A percentile compares a stretch with the other conserved stretches of the same genome.
phyloP scores from a whole-genome alignment of 768 basidiomycete species.

The Pleurotus citrinopileatus region DNA sequence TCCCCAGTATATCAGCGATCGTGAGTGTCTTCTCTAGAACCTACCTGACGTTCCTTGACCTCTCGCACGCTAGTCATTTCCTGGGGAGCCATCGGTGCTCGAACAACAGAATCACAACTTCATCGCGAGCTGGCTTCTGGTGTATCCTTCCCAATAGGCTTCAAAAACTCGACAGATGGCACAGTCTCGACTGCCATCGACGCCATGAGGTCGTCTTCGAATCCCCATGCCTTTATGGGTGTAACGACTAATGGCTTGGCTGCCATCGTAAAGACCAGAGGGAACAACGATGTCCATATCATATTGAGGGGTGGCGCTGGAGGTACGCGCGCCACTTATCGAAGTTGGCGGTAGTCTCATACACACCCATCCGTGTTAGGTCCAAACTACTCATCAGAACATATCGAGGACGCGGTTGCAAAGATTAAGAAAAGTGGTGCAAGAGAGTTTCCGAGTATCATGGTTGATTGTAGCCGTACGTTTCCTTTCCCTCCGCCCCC shows the following conservation, averaged over 20 bases:
- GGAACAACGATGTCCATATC: slow-evolving; percentile 89
- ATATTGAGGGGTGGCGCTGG: slow-evolving; percentile 89
- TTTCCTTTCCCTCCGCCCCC: neutral
- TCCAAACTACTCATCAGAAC: slow-evolving; percentile 33
- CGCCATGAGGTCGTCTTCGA: slow-evolving; percentile 63
- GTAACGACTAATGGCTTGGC: neutral
- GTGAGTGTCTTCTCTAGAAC: slow-evolving; percentile 55
- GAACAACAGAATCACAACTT: slow-evolving; percentile 91
- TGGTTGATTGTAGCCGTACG: slow-evolving; percentile 84
- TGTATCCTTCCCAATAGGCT: slow-evolving; percentile 94
- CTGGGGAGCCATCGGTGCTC: slow-evolving; percentile 96
- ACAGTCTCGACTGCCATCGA: slow-evolving; percentile 94
- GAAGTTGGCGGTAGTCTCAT: too few species aligned
- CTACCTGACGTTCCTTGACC: too few species aligned
- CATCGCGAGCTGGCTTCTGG: slow-evolving; percentile 87
- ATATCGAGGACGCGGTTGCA: slow-evolving; percentile 75
- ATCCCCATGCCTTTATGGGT: slow-evolving; percentile 24
- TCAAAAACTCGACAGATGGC: slow-evolving; percentile 99
- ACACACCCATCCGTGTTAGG: neutral
- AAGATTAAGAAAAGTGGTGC: slow-evolving; percentile 77
- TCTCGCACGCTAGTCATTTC: slow-evolving; percentile 43
- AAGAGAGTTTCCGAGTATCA: neutral
- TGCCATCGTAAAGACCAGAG: slow-evolving; percentile 39
- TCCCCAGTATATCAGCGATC: slow-evolving; percentile 89
- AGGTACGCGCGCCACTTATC: too few species aligned